Base-by-base conservation (phyloP, 805 yeast species). In the Ogataea chonburiensis region DNA sequence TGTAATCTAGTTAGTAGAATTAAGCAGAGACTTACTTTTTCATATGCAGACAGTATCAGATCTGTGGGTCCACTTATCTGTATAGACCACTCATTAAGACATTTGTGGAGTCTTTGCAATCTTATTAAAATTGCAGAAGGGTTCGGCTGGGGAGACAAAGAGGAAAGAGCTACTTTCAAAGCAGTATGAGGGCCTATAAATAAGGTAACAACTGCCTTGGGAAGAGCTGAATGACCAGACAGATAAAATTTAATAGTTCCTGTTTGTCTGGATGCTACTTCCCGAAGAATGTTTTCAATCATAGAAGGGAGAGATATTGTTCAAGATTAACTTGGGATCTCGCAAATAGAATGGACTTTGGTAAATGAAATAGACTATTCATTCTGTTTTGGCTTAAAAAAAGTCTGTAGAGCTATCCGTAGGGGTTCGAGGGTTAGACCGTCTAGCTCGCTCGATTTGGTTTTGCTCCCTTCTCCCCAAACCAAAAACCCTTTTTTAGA, bases 31-130 rank as follows among this genome's bases (percentile, higher is more conserved):
- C 39, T 29, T 24, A 35, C 34, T 20, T 7, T 3, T 7, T 11
- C 5, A n/a, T 35, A 35, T 3, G 14, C 8, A 12, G 24, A 12
- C 11, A 23, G 7, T 5, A 29, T 22, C 7, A 16, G 5, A 13
- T 17, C 11, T 13, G 17, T 9, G 3, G 40, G 31, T 7, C 28
- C 40, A 12, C 12, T 15, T n/a, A 37, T 30, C 5, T 25, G 15
- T 17, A 30, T 17, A 8, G 21, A 4, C 40, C 40, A 37, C n/a
- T 37, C 35, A 13, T 30, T 22, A 3, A 34, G 14, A 17, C 12
- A 23, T 2, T 4, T 11, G 14, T 34, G 31, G 6, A 34, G 13
- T 7, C 22, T 27, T 12, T 17, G 20, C 15, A 17, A 26, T 15
- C 15, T 20, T 17, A n/a, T 19, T 6, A 14, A 12, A n/a, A 3